Conservation (phyloP, 148 eudicot species). For the Fagopyrum tataricum region DNA sequence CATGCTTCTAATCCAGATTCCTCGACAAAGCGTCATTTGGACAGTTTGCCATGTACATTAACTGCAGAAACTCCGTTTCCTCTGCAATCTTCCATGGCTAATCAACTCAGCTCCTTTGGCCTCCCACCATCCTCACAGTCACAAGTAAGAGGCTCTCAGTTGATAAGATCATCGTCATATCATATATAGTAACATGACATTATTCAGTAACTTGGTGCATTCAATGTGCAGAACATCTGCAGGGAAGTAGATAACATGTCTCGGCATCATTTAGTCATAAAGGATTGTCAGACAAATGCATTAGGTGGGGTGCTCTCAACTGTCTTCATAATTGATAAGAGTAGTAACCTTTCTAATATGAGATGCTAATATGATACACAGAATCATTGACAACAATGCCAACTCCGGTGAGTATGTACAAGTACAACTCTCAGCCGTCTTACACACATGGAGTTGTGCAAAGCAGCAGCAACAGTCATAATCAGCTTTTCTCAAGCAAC, state of each 20-base stretch:
- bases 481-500: not conserved
- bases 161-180: not conserved
- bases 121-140: slow-evolving; percentile 26
- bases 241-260: slow-evolving; percentile 24
- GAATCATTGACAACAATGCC: not conserved
- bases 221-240: slow-evolving; percentile 25
- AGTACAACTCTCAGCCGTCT: not conserved
- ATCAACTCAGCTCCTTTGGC: slow-evolving; percentile 25
- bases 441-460: not conserved
- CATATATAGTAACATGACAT: not conserved
- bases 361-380: not conserved
- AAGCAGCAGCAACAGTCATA: slow-evolving; percentile 1
- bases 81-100: slow-evolving; percentile 24
- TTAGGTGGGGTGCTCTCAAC: slow-evolving; percentile 27
- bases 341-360: not conserved
- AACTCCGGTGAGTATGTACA: not conserved
- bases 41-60: slow-evolving; percentile 24
- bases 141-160: slow-evolving; percentile 26
- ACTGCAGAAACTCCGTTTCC: slow-evolving; percentile 26
- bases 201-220: not conserved
- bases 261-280: slow-evolving; percentile 19
- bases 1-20: slow-evolving; percentile 23
- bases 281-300: slow-evolving; percentile 18
- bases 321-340: not conserved
- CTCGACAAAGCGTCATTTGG: slow-evolving; percentile 21